Evolutionary conservation across 768 basidiomycete species (phyloP).

Genomic region (Cystobasidium ongulense): DNA sequence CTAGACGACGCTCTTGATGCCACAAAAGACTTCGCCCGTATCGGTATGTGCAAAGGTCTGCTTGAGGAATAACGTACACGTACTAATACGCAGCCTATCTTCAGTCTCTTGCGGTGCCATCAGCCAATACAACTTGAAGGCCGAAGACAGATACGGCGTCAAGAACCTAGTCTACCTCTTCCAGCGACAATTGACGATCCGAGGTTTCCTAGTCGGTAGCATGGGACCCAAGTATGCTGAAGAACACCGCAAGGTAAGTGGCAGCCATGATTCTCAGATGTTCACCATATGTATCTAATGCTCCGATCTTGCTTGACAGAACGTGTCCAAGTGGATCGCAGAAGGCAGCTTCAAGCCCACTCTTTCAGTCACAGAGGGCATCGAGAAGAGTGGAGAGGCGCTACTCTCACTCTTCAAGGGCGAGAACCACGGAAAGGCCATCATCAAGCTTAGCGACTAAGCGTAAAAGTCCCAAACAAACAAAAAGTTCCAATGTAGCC

Average conservation of each 20-base stretch:
- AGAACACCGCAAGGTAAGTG: constrained; percentile 15
- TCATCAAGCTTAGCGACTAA: constrained; percentile 16
- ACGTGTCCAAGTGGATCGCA: constrained; percentile 17
- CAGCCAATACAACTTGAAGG: constrained; percentile 27
- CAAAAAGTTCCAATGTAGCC: not conserved
- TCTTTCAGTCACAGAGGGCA: constrained; percentile 13
- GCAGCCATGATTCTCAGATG: not conserved
- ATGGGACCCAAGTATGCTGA: constrained; percentile 7
- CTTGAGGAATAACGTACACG: not conserved
- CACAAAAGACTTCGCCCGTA: not conserved
- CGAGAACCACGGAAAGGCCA: constrained; percentile 15
- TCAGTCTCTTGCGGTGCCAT: constrained; percentile 24
- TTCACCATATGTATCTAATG: not conserved
- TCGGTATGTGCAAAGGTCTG: not conserved
- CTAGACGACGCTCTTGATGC: constrained; percentile 11
- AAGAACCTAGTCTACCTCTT: constrained; percentile 21
- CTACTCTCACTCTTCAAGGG: constrained; percentile 1
- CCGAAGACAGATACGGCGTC: constrained; percentile 22
- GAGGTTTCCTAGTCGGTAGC: constrained; percentile 8
- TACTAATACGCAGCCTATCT: not conserved
- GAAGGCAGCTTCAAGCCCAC: constrained; percentile 21
- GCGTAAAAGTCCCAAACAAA: not conserved
- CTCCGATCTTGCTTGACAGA: not conserved
- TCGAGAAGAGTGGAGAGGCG: constrained; percentile 25
- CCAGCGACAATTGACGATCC: not conserved